A percentile compares a stretch with the other conserved stretches of the same genome.
phyloP scores from a whole-genome alignment of 1,139 yeast species.

The Diutina scorzettiae region DNA sequence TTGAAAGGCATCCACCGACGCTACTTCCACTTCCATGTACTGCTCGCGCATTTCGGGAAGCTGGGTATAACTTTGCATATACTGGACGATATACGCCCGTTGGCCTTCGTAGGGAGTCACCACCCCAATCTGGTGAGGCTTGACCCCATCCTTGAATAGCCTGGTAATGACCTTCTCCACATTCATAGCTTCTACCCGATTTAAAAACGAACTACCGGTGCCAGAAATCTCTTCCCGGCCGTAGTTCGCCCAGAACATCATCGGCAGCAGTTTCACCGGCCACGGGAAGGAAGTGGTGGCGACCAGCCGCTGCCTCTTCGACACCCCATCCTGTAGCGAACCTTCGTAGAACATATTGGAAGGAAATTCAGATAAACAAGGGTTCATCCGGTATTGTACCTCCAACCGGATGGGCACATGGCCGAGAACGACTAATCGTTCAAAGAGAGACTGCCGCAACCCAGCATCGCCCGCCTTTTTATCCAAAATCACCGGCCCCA shows the following conservation, averaged over 20 bases:
- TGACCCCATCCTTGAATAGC: constrained; percentile 69
- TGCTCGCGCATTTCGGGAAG: constrained; percentile 44
- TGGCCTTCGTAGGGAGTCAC: constrained; percentile 95
- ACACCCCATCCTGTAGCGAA: constrained; percentile 81
- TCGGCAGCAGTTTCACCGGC: constrained; percentile 74
- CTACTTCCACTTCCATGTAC: constrained; percentile 71
- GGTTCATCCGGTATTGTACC: constrained; percentile 95
- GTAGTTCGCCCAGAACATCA: constrained; percentile 92
- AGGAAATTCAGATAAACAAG: constrained; percentile 75
- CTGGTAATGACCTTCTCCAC: constrained; percentile 71
- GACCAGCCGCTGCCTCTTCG: constrained; percentile 55
- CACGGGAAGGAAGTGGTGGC: constrained; percentile 63
- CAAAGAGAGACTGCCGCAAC: constrained; percentile 72
- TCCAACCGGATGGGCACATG: constrained; percentile 79
- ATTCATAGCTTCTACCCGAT: constrained; percentile 85
- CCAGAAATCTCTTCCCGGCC: constrained; percentile 85
- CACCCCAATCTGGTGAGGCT: constrained; percentile 77
- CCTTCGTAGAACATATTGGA: constrained; percentile 94
- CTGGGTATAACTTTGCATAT: constrained; percentile 65
- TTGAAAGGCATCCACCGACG: constrained; percentile 92
- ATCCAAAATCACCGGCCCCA: constrained; percentile 83
- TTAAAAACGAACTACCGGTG: constrained; percentile 74
- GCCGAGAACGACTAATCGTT: constrained; percentile 73
- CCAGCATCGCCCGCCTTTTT: constrained; percentile 80
- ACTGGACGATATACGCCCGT: constrained; percentile 69